Evolutionary conservation across 2,329 filamentous ascomycete genomes (phyloP).

Genomic region (Botrytis elliptica): DNA sequence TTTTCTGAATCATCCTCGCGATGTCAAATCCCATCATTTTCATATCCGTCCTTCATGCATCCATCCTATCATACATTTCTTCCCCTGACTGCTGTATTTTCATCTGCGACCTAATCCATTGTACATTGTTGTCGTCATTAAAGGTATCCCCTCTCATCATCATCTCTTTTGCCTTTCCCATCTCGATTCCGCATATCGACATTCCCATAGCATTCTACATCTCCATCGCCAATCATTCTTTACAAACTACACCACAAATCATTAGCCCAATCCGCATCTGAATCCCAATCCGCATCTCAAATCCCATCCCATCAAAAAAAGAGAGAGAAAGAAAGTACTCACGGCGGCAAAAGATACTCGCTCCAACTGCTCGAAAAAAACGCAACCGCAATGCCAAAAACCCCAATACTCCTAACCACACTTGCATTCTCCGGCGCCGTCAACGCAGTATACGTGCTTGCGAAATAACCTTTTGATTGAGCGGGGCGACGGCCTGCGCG

Average conservation of each 20-base stretch:
- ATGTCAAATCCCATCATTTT: not conserved
- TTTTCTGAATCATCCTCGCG: not conserved
- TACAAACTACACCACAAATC: not conserved
- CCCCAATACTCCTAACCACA: conserved; percentile 63
- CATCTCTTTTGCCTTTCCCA: not conserved
- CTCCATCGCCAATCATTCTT: not conserved
- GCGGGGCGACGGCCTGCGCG: conserved; percentile 39
- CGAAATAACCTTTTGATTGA: conserved; percentile 52
- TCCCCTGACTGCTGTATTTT: not conserved
- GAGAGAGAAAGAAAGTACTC: conserved; percentile 37
- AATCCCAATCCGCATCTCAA: not conserved
- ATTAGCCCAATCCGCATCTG: not conserved
- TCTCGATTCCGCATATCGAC: not conserved
- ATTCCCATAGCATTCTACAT: not conserved
- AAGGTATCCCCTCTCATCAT: not conserved
- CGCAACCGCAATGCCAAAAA: conserved; percentile 66
- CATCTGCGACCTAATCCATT: conserved; percentile 2
- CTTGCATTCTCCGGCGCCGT: conserved; percentile 67
- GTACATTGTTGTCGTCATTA: conserved; percentile 8
- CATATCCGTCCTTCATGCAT: not conserved
- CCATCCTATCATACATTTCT: conserved; percentile 12
- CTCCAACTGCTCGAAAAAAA: conserved; percentile 67
- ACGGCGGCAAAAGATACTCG: conserved; percentile 67
- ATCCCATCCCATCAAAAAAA: not conserved
- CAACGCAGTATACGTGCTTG: conserved; percentile 59